These are phyloP conservation scores for Punctularia strigosozonata DNA, from an alignment of 768 basidiomycete species.

Conservation along the genomic window DNA sequence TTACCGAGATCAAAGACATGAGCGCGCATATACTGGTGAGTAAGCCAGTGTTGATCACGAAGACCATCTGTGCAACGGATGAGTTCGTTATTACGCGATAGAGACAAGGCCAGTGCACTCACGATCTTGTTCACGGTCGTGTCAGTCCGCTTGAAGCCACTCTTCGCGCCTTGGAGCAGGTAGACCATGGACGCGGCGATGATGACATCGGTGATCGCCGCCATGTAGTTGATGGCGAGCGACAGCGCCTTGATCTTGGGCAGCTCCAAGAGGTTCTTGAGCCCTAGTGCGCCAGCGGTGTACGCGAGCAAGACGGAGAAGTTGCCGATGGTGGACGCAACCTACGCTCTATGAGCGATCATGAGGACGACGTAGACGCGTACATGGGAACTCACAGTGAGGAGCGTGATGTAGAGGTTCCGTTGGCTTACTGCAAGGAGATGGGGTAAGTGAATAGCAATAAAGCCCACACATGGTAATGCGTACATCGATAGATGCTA, in stretches of 20 bases:
- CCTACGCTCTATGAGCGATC: neutral
- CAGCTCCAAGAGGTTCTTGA: neutral
- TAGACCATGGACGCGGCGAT: conserved; percentile 36
- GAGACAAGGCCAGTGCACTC: neutral
- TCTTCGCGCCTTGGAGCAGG: conserved; percentile 17
- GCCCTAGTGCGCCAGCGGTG: neutral
- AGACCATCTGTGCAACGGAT: neutral
- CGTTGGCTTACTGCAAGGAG: neutral
- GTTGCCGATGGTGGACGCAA: neutral
- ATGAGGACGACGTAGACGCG: neutral
- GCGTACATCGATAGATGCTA: neutral
- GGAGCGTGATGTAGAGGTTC: neutral
- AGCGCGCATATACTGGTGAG: neutral
- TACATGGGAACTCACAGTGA: neutral
- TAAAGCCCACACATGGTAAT: conserved; percentile 23
- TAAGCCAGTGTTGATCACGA: conserved; percentile 2
- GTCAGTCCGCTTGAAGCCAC: neutral
- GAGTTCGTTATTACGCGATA: neutral
- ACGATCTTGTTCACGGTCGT: neutral
- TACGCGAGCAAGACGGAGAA: neutral
- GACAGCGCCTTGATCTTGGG: conserved; percentile 24
- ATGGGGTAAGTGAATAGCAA: conserved; percentile 27
- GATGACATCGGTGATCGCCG: conserved; percentile 33
- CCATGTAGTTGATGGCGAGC: conserved; percentile 37
- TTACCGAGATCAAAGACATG: conserved; percentile 2